These are phyloP conservation scores for Russula ochroleuca DNA, from an alignment of 768 basidiomycete species.

Conservation along the genomic window DNA sequence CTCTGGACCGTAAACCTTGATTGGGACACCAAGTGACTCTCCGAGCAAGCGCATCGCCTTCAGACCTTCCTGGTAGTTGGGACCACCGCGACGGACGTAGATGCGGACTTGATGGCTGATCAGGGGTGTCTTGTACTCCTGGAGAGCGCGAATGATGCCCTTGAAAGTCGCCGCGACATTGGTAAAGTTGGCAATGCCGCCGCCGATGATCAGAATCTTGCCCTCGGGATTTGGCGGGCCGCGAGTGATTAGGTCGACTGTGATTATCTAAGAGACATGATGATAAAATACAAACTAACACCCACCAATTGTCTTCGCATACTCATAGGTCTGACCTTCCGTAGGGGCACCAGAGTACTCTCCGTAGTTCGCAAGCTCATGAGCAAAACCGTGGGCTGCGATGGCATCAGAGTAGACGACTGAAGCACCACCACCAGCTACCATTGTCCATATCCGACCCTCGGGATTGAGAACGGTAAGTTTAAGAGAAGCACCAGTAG, in stretches of 20 bases:
- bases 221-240: constrained; percentile 78
- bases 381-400: constrained; percentile 89
- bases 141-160: constrained; percentile 96
- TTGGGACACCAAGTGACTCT: constrained; percentile 95
- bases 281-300: constrained; percentile 22
- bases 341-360: constrained; percentile 99
- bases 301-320: constrained; percentile 95
- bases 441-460: constrained; percentile 99
- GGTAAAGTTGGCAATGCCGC: constrained; percentile 99
- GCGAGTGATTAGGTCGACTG: constrained; percentile 92
- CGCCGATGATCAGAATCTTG: constrained; percentile 99
- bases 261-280: constrained; percentile 13
- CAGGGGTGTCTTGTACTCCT: constrained; percentile 85
- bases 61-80: constrained; percentile 98
- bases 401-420: constrained; percentile 73
- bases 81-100: constrained; percentile 96
- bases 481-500: constrained; percentile 97
- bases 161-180: constrained; percentile 99
- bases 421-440: constrained; percentile 90
- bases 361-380: constrained; percentile 99
- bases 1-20: constrained; percentile 95
- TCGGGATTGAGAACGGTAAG: constrained; percentile 93
- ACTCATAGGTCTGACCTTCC: constrained; percentile 98
- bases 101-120: constrained; percentile 85
- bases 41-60: constrained; percentile 98